phyloP scores from a whole-genome alignment of 441 rosid species.

The Rhodomyrtus psidioides region DNA sequence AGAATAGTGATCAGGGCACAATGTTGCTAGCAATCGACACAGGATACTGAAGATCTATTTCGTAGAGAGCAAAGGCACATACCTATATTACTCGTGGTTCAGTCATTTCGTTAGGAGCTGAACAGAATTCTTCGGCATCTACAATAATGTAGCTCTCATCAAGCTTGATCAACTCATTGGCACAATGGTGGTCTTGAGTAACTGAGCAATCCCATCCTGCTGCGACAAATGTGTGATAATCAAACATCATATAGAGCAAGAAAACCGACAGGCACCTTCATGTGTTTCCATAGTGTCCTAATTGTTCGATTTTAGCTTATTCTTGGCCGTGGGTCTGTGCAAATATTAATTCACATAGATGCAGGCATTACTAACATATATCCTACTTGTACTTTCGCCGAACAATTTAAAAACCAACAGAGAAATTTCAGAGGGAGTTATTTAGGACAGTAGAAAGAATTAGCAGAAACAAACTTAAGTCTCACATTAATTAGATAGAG shows the following conservation, averaged over 20 bases:
- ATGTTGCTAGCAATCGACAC: neutral
- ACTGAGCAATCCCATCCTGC: neutral
- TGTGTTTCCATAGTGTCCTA: neutral
- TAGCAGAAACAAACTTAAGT: no score
- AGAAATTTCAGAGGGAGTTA: neutral
- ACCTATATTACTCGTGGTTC: neutral
- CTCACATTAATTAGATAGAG: no score
- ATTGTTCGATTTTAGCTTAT: neutral
- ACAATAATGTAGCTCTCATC: neutral
- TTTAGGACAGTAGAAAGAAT: neutral
- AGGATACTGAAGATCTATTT: neutral
- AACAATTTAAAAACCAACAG: neutral
- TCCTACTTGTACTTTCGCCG: neutral
- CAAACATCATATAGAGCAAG: neutral
- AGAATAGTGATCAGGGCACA: neutral
- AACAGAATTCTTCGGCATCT: neutral
- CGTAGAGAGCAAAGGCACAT: neutral
- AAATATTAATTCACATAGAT: neutral
- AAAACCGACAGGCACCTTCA: neutral
- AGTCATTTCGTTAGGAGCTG: neutral
- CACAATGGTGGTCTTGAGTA: neutral
- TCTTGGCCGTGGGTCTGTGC: neutral
- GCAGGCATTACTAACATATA: neutral
- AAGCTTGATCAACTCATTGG: neutral
- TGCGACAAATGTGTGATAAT: neutral